Base-by-base conservation (phyloP, 2,329 filamentous ascomycete genomes). In the Aspergillus versicolor region DNA sequence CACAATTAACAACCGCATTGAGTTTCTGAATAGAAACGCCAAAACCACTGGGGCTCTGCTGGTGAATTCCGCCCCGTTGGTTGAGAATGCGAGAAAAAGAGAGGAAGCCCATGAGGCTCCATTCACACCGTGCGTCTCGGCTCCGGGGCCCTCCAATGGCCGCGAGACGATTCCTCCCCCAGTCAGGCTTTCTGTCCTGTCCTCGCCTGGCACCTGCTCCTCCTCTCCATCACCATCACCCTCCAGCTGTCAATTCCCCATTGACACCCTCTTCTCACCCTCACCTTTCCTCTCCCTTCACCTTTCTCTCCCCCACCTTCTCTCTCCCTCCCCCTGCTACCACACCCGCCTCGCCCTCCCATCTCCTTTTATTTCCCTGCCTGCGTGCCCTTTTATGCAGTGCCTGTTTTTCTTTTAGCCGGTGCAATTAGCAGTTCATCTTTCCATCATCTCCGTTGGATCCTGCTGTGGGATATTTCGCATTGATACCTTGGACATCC, bases 171-270 rank as follows among this genome's bases (percentile, higher is more conserved):
- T 44, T 54, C 56, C 49, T 53, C 49, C 49, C 57, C 56, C n/a
- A 32, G 49, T 52, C 61, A 52, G 59, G 44, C 56, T 58, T 55
- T 61, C 59, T 63, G 62, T 63, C 62, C 63, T 58, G 34, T 37
- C 34, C 12, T 30, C 27, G 27, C 27, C 27, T 30, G 34, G 12
- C 13, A n/a, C 43, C 40, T 56, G 50, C 44, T 50, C 40, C 24
- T 50, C 53, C 38, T 44, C 34, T 53, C 43, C 54, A 55, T 55
- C 52, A 53, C 47, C 55, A 49, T 55, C 44, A 8, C 34, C 30
- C 22, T 40, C 45, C 47, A 37, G 24, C 48, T 59, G 56, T 59
- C 59, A 59, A 54, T 57, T 48, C 44, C n/a, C 15, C 38, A 38
- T 53, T 46, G 42, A 53, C 51, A 41, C 30, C 21, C 34, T 53